Evolutionary conservation across 176 grass and related monocot species (phyloP), one percentile per base, ranked within the genome.

Genomic region (Panicum miliaceum): DNA sequence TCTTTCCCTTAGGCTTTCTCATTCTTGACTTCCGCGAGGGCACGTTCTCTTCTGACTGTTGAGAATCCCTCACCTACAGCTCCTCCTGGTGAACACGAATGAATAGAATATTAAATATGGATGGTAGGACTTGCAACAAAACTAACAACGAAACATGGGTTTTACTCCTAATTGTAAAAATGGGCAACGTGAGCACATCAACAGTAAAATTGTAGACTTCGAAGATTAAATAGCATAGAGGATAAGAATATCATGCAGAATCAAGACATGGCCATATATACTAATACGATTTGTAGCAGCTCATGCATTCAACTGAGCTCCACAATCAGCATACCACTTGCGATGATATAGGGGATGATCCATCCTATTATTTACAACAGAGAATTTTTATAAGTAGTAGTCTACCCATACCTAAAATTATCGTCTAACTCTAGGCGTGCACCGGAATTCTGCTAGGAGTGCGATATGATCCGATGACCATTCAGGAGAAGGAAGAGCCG

Each of bases 381-480:
- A 64, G 2, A 5, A 52, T 23, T 79, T 51, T 64, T 50, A 50
- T 5, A 15, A 69, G 23, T 67, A 76, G 7, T 81, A 59, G 8
- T 76, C n/a, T 77, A 19, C 29, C 58, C 79, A 70, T 83, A 93
- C 91, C 88, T 87, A 77, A 85, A 40, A 26, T 90, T 65, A 94
- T 47, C 88, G 75, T 88, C 90, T 94, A 83, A 79, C 70, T 82
- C 90, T 92, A 89, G 82, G 94, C 1, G 82, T 94, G 94, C 94
- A 94, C 68, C 88, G 89, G 75, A 97, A 94, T 86, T 94, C 91
- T 63, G 94, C 89, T 77, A 97, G 81, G 62, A 97, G 94, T 58
- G 89, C 94, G 88, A 97, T 85, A 78, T 97, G 94, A 74, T 97
- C 94, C 0, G 94, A 97, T 35, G 94, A 97, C 94, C 94, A 97